Base-by-base conservation (phyloP, 2,329 filamentous ascomycete genomes). In the Phyllosticta capitalensis region DNA sequence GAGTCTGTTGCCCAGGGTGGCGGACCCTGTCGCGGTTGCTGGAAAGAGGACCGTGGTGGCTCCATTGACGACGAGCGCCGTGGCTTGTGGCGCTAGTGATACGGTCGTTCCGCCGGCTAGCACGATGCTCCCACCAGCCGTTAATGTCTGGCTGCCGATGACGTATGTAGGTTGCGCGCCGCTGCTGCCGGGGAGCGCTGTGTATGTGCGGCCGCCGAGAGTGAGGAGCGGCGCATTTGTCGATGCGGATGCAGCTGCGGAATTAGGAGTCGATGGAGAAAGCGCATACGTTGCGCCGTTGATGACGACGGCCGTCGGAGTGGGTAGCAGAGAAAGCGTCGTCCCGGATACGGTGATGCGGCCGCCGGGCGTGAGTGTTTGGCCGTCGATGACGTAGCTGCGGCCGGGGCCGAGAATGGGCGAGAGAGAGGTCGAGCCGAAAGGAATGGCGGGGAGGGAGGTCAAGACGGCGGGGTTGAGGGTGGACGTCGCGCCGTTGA, bases 351-450 rank as follows among this genome's bases (percentile, higher is more conserved):
- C 64, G 12, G 67, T 71, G 22, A 75, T 68, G 1, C 62, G 61
- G 7, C 70, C 68, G 9, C 71, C 73, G 7, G 74, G 69, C 1
- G 65, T 64, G 1, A 77, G 67, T 1, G 73, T 75, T 49, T 75
- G 68, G 9, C 71, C 74, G 21, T 67, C 67, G 14, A 78, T 65
- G 10, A 76, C 60, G 51, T 76, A 78, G 1, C 52, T 55, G 14
- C 48, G 53, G 38, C 52, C 57, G 6, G 57, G 22, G 19, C 57
- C 57, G 49, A 62, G 53, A 3, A 55, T 22, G 9, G 28, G 50
- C 10, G 58, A 48, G 14, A 58, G 51, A 3, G 69, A 72, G 0
- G 62, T 63, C 1, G 69, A 70, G 52, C 74, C 68, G n/a, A 74
- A 59, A 3, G 73, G 65, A 5, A 71, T 62, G 12, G 67, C 66